A percentile compares a stretch with the other conserved stretches of the same genome.
phyloP scores from a whole-genome alignment of 1,284 basidiomycete species.

The Ustilago xerochloae region DNA sequence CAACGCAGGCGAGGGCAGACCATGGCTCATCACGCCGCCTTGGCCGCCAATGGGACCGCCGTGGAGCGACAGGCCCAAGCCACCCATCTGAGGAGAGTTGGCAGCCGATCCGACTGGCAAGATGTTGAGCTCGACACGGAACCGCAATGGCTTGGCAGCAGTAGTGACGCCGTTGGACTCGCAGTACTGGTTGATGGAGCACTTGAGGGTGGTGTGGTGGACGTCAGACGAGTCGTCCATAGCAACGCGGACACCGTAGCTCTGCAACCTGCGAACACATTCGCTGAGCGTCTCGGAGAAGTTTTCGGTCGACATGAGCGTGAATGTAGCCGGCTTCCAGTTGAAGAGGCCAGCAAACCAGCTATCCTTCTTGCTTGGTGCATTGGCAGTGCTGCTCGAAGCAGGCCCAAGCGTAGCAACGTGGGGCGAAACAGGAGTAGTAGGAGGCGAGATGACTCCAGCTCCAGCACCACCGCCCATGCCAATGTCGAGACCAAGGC shows the following conservation, averaged over 20 bases:
- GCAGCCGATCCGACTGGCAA: constrained; percentile 53
- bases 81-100: constrained; percentile 35
- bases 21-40: constrained; percentile 15
- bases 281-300: constrained; percentile 76
- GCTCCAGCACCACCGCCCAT: neutral
- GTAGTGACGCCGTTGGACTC: constrained; percentile 43
- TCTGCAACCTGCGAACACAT: constrained; percentile 76
- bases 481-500: constrained; percentile 55
- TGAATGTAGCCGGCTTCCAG: constrained; percentile 78
- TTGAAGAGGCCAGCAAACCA: constrained; percentile 92
- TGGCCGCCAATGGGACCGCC: constrained; percentile 14
- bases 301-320: constrained; percentile 70
- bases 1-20: constrained; percentile 41
- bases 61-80: constrained; percentile 27
- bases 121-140: constrained; percentile 65
- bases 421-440: constrained; percentile 23
- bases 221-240: constrained; percentile 72
- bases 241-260: constrained; percentile 76
- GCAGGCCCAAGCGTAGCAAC: constrained; percentile 17
- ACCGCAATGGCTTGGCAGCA: constrained; percentile 60
- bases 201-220: constrained; percentile 57
- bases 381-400: constrained; percentile 2
- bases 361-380: constrained; percentile 73
- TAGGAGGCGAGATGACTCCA: constrained; percentile 25
- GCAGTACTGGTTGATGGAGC: constrained; percentile 53